These are phyloP conservation scores for Paragyromitra xinjiangensis DNA, from an alignment of 495 filamentous ascomycete genomes.

Conservation along the genomic window DNA sequence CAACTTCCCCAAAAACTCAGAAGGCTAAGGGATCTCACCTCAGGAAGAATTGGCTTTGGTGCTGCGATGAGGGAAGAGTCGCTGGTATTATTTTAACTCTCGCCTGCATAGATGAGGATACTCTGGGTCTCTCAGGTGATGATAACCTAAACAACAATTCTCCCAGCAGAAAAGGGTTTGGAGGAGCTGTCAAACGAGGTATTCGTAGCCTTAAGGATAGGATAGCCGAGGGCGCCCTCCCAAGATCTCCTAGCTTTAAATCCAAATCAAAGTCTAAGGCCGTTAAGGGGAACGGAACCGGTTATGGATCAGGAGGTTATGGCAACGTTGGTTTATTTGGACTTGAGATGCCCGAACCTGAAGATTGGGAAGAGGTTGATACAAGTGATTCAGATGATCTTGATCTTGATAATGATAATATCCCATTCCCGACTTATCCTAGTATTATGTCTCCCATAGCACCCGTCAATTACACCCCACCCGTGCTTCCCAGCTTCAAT, in stretches of 20 bases:
- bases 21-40: constrained; percentile 16
- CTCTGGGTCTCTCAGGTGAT: constrained; percentile 1
- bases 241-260: constrained; percentile 19
- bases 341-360: constrained; percentile 20
- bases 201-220: constrained; percentile 43
- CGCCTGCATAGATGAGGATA: constrained; percentile 41
- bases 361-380: constrained; percentile 41
- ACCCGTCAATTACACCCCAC: neutral
- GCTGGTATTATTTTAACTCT: constrained; percentile 36
- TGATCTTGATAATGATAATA: constrained; percentile 24
- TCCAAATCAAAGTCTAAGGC: constrained; percentile 34
- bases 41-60: constrained; percentile 34
- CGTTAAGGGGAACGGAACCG: constrained; percentile 47
- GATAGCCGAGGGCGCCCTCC: constrained; percentile 33
- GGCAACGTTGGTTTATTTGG: constrained; percentile 26
- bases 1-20: neutral
- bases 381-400: constrained; percentile 41
- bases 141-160: constrained; percentile 14
- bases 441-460: neutral
- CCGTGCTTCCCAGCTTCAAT: constrained; percentile 15
- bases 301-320: constrained; percentile 44
- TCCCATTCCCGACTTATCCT: constrained; percentile 9
- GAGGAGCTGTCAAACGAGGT: constrained; percentile 40
- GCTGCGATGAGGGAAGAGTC: constrained; percentile 37
- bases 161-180: constrained; percentile 25